Evolutionary conservation across 2,329 filamentous ascomycete species (phyloP).

Genomic region (Sporothrix euskadiensis): DNA sequence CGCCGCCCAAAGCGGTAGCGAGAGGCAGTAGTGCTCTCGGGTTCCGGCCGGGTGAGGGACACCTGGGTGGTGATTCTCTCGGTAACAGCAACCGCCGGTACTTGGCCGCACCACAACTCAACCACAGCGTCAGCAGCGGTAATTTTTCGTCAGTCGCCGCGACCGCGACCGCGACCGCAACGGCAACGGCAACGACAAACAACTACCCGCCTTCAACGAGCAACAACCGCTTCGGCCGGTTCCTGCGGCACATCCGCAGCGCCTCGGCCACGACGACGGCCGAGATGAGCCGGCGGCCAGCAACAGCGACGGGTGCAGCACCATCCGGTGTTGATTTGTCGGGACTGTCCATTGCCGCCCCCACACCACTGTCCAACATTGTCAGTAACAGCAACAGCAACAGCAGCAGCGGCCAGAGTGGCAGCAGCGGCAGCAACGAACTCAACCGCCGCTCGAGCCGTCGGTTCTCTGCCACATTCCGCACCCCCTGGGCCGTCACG

Average conservation of each 20-base stretch:
- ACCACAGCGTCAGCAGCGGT: slow-evolving; percentile 6
- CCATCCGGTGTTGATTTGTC: background rate
- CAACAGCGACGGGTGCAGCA: slow-evolving; percentile 7
- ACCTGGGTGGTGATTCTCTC: background rate
- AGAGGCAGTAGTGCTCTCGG: slow-evolving; percentile 19
- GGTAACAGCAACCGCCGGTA: background rate
- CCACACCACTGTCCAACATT: slow-evolving; percentile 23
- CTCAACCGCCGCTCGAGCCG: slow-evolving; percentile 24
- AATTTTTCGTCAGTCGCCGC: background rate
- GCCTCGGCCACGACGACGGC: background rate
- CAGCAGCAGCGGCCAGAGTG: background rate
- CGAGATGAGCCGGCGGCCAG: slow-evolving; percentile 9
- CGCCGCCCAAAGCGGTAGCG: slow-evolving; percentile 36
- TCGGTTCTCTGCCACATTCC: slow-evolving; percentile 40
- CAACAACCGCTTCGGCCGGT: slow-evolving; percentile 23
- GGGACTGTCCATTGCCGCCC: slow-evolving; percentile 12
- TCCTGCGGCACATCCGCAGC: slow-evolving; percentile 29
- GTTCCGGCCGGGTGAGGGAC: background rate
- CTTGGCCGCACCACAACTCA: background rate
- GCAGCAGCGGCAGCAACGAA: background rate
- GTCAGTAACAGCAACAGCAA: slow-evolving; percentile 11
- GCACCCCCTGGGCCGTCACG: slow-evolving; percentile 34
- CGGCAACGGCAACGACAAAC: background rate
- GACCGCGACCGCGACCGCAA: too few species aligned
- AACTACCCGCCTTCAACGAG: background rate